Evolutionary conservation across 1,139 yeast species (phyloP), one percentile per base, ranked within the genome.

Genomic region (Lodderomyces metapsilosis): DNA sequence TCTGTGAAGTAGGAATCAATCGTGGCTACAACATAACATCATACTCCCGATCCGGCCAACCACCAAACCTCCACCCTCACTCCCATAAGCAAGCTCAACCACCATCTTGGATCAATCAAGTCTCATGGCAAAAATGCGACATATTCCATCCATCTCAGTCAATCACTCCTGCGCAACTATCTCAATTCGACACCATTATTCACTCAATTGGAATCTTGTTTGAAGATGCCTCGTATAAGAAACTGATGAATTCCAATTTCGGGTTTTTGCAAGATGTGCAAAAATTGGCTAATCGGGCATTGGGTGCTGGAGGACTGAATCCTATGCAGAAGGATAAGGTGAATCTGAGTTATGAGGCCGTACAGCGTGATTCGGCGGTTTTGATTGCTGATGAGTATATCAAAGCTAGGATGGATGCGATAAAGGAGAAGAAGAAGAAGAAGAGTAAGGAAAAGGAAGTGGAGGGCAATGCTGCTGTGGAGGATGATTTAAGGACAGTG

Each of bases 181-280:
- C 56, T 24, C 70, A 72, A 32, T 76, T 80, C 1, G 71, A 73
- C 38, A 81, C 86, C 0, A 92, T 88, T 2, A 91, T 89, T n/a
- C 96, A 88, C 57, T 76, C 92, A 0, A 70, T 89, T 46, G 97
- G 97, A 0, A 71, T 85, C 12, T 62, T 88, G 10, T 66, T 88
- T 38, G 92, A 86, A 52, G 76, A 84, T 49, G 78, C 68, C 42
- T 64, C 74, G 27, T 89, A 89, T 61, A 89, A 89, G 59, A 63
- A 69, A 39, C 52, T 69, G 11, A 64, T 79, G 48, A 76, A 76
- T 41, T 66, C 78, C 23, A 70, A 68, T 50, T 52, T 62, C 50
- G 56, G 58, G 53, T 50, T 61, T 31, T 54, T 63, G 43, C 60
- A 56, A 40, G 72, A 65, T 43, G 40, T 65, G 20, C 66, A 59